Percentiles rank a stretch among this genome's conserved stretches.
Evolutionary conservation across 164 flowering plant genomes (phyloP).

Genomic region (Vitis amurensis): DNA sequence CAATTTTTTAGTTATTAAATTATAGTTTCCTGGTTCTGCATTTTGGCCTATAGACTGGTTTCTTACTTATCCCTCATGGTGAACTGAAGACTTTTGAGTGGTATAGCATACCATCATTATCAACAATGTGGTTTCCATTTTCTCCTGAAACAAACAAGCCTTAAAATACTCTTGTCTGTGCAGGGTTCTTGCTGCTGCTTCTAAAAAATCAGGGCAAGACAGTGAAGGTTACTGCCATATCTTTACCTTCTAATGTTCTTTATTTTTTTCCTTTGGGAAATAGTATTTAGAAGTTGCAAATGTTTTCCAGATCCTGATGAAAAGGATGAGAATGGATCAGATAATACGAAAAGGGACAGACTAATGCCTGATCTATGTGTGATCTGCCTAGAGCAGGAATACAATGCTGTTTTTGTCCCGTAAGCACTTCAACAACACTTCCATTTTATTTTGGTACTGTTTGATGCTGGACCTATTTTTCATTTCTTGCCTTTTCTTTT

Average conservation of each 20-base stretch:
- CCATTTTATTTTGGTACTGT: background rate
- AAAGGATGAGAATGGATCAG: constrained; percentile 52
- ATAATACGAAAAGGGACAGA: constrained; percentile 49
- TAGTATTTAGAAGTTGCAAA: background rate
- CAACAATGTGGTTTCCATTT: no score
- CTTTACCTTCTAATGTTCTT: background rate
- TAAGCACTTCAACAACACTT: constrained; percentile 43
- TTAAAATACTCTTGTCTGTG: constrained; percentile 21
- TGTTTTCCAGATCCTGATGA: constrained; percentile 41
- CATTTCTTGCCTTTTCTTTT: background rate
- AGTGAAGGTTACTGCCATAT: constrained; percentile 52
- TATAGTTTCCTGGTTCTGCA: no score
- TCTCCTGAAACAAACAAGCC: background rate
- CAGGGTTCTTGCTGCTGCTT: constrained; percentile 97
- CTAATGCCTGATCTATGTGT: constrained; percentile 86
- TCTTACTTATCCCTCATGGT: no score
- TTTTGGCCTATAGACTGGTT: no score
- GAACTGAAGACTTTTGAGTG: no score
- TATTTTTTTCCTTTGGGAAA: constrained; percentile 1
- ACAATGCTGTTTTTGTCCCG: constrained; percentile 96
- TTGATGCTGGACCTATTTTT: background rate
- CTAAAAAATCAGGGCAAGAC: constrained; percentile 61
- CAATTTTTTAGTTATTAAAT: no score
- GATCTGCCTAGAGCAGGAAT: constrained; percentile 91
- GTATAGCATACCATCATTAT: no score